These are phyloP conservation scores for Gynostemma pentaphyllum DNA, from an alignment of 306 rosid genomes.

Conservation along the genomic window DNA sequence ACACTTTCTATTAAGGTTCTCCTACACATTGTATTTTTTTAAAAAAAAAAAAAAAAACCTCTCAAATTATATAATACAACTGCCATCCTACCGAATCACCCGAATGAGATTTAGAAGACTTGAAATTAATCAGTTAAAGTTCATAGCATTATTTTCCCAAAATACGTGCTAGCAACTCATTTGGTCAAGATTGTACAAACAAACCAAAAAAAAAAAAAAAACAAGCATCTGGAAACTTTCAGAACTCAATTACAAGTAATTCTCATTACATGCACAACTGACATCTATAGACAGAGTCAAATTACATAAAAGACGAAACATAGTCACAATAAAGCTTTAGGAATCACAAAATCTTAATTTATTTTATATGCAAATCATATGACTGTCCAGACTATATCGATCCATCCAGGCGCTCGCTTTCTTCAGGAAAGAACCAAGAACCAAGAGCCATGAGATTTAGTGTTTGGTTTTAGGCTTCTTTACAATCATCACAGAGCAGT, in stretches of 20 bases:
- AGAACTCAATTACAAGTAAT: background rate
- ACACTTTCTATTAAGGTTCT: no score
- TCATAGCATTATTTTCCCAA: no score
- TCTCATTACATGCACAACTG: background rate
- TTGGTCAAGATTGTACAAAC: no score
- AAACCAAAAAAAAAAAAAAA: no score
- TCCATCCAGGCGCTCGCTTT: background rate
- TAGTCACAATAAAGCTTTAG: background rate
- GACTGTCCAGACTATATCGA: background rate
- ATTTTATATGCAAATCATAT: background rate
- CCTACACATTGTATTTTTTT: no score
- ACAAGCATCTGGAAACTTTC: background rate
- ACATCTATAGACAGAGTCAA: background rate
- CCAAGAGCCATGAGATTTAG: background rate
- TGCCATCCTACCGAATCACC: no score
- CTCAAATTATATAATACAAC: no score
- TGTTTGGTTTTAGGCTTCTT: slow-evolving; percentile 23
- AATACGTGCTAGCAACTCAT: no score
- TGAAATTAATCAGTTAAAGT: no score
- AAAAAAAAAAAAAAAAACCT: no score
- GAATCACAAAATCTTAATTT: background rate
- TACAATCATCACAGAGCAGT: slow-evolving; percentile 62
- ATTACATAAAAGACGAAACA: background rate
- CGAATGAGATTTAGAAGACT: no score
- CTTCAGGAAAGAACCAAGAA: background rate